phyloP scores from a whole-genome alignment of 164 flowering plant genomes.

The Umbellularia californica region DNA sequence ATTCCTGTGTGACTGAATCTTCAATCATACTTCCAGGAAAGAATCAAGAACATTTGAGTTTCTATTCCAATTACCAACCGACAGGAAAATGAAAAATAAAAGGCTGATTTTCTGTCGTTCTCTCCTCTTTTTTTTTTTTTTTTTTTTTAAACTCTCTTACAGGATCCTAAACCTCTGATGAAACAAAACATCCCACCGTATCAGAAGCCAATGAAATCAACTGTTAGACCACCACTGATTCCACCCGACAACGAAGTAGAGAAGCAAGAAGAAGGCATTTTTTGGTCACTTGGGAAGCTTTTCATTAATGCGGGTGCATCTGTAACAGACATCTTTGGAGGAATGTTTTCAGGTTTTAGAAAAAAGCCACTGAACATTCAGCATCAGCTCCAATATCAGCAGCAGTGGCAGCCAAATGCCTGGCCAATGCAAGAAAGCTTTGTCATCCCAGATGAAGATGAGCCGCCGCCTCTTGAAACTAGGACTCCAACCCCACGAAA shows the following conservation, averaged over 20 bases:
- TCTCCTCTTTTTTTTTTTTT: background rate
- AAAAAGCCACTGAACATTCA: constrained; percentile 35
- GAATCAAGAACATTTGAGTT: background rate
- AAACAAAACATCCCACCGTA: constrained; percentile 27
- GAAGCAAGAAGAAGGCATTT: constrained; percentile 52
- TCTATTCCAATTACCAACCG: background rate
- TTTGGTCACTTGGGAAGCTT: constrained; percentile 54
- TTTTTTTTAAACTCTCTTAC: background rate
- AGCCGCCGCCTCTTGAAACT: constrained; percentile 74
- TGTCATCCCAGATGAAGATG: constrained; percentile 76
- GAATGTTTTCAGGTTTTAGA: constrained; percentile 50
- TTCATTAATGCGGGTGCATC: constrained; percentile 41
- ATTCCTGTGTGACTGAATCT: constrained; percentile 4
- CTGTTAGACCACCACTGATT: constrained; percentile 73
- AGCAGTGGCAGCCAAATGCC: constrained; percentile 21
- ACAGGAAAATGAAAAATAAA: background rate
- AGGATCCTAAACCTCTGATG: constrained; percentile 27
- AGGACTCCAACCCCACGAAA: constrained; percentile 75
- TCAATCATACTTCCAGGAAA: background rate
- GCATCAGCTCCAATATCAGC: constrained; percentile 20
- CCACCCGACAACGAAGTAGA: constrained; percentile 60
- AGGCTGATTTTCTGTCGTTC: background rate
- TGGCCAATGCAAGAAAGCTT: constrained; percentile 91
- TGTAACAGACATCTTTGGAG: constrained; percentile 51
- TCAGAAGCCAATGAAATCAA: constrained; percentile 45